A percentile compares a stretch with the other conserved stretches of the same genome.
Evolutionary conservation across 306 rosid species (phyloP).

Genomic region (Benincasa hispida): DNA sequence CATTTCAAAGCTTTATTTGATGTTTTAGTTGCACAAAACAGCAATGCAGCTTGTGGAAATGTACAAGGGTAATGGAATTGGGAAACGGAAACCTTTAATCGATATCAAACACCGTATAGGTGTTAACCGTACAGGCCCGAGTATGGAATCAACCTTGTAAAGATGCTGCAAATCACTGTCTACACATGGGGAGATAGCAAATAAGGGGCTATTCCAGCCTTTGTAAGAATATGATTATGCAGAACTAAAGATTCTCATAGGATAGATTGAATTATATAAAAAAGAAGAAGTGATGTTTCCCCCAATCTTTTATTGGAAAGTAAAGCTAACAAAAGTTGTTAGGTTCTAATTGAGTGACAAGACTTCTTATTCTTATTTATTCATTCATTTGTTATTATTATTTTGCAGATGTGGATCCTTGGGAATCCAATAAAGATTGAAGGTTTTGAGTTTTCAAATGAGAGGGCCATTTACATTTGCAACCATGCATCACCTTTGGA

Average conservation of each 20-base stretch:
- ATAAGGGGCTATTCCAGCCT: background rate
- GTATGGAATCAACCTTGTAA: background rate
- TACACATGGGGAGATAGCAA: background rate
- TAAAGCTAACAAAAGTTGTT: background rate
- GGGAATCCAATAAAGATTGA: conserved; percentile 53
- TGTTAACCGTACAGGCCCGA: background rate
- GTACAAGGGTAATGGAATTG: background rate
- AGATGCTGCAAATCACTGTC: background rate
- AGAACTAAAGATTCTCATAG: background rate
- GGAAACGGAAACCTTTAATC: background rate
- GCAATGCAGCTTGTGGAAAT: background rate
- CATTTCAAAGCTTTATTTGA: background rate
- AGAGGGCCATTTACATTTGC: conserved; percentile 48
- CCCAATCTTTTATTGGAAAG: background rate
- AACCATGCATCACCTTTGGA: conserved; percentile 62
- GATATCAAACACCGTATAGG: background rate
- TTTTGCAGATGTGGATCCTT: conserved; percentile 54
- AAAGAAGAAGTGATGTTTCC: background rate
- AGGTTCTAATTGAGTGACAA: conserved; percentile 8
- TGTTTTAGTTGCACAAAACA: background rate
- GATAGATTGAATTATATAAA: background rate
- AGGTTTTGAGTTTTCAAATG: conserved; percentile 31
- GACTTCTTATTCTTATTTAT: background rate
- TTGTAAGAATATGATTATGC: background rate
- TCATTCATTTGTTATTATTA: background rate